phyloP scores from a whole-genome alignment of 1,284 basidiomycete species.

The Cryptococcus sp. region DNA sequence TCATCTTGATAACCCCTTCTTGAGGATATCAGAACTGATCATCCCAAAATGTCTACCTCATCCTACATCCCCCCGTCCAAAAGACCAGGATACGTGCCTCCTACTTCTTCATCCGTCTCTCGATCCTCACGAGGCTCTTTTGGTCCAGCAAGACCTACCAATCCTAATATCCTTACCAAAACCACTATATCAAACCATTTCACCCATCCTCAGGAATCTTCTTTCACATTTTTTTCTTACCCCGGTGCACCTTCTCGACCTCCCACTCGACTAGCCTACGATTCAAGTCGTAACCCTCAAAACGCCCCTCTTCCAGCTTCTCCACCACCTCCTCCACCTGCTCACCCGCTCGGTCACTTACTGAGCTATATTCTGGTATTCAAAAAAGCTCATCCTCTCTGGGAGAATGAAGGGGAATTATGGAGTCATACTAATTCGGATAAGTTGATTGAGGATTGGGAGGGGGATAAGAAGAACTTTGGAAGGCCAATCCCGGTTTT shows the following conservation, averaged over 20 bases:
- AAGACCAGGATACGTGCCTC: slow-evolving; percentile 10
- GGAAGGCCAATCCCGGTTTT: slow-evolving; percentile 22
- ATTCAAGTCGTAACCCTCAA: neutral
- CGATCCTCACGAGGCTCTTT: neutral
- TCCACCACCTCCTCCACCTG: neutral
- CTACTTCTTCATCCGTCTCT: slow-evolving; percentile 4
- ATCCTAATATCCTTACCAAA: neutral
- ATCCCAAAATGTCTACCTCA: neutral
- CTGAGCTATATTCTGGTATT: slow-evolving; percentile 19
- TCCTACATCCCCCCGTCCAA: slow-evolving; percentile 18
- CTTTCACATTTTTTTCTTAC: slow-evolving; percentile 15
- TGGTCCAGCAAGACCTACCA: neutral
- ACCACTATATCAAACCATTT: slow-evolving; percentile 6
- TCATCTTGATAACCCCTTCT: too few relatives aligned
- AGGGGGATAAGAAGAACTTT: slow-evolving; percentile 15
- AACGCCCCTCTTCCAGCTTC: neutral
- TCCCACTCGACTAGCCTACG: neutral
- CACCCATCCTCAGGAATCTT: slow-evolving; percentile 13
- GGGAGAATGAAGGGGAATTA: slow-evolving; percentile 12
- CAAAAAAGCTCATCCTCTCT: slow-evolving; percentile 17
- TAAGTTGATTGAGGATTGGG: slow-evolving; percentile 13
- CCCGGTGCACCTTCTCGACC: slow-evolving; percentile 6
- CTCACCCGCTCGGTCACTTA: slow-evolving; percentile 14
- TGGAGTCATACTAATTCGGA: slow-evolving; percentile 21
- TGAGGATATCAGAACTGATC: too few relatives aligned